Evolutionary conservation across 2,329 filamentous ascomycete genomes (phyloP).

Genomic region (Setomelanomma holmii): DNA sequence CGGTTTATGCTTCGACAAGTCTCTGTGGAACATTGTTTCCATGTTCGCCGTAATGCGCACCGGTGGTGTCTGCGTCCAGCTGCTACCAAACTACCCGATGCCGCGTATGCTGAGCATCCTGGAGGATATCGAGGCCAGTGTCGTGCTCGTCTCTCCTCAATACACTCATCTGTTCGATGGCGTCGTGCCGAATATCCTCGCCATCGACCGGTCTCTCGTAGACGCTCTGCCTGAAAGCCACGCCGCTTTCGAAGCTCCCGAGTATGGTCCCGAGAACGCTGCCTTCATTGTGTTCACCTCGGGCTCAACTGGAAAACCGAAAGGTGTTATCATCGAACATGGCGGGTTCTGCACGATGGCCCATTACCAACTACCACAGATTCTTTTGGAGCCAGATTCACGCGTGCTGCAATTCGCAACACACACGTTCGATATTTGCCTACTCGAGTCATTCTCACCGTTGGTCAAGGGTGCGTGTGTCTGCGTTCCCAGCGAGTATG

Average conservation of each 20-base stretch:
- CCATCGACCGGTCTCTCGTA: conserved; percentile 11
- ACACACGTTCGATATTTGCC: conserved; percentile 60
- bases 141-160: conserved; percentile 17
- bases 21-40: conserved; percentile 34
- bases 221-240: conserved; percentile 22
- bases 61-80: conserved; percentile 24
- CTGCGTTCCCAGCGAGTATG: conserved; percentile 61
- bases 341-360: conserved; percentile 55
- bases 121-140: conserved; percentile 13
- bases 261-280: conserved; percentile 46
- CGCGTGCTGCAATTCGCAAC: conserved; percentile 60
- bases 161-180: conserved; percentile 23
- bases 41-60: conserved; percentile 37
- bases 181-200: conserved; percentile 44
- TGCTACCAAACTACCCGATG: conserved; percentile 12
- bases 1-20: conserved; percentile 40
- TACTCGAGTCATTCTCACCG: conserved; percentile 59
- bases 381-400: conserved; percentile 44
- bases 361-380: conserved; percentile 13
- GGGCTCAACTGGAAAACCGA: conserved; percentile 52
- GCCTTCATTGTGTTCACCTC: conserved; percentile 67
- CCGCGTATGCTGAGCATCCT: conserved; percentile 9
- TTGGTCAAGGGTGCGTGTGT: conserved; percentile 56
- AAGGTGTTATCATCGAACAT: conserved; percentile 68
- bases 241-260: conserved; percentile 25